These are phyloP conservation scores for Leishmania braziliensis DNA, from an alignment of 208 protist species.

Conservation along the genomic window DNA sequence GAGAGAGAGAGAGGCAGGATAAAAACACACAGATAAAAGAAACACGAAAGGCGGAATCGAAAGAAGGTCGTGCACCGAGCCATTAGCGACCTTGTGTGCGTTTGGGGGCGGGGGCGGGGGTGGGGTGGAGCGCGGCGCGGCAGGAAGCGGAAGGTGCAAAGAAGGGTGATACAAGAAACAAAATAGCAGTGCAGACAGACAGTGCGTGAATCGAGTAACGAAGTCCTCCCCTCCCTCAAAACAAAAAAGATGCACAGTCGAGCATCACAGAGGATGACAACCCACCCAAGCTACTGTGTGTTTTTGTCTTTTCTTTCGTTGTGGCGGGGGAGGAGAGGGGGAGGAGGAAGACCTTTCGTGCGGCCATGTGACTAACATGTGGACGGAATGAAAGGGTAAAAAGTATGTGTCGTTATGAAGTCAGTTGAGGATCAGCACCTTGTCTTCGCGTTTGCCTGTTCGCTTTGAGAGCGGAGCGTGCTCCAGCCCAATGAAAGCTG, in stretches of 20 bases:
- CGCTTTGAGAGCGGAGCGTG: conserved; percentile 72
- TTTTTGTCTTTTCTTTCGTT: not conserved
- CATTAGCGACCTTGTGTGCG: not conserved
- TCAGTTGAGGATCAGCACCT: conserved; percentile 82
- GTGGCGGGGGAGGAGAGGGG: no score
- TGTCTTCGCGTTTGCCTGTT: conserved; percentile 58
- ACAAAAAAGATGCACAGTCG: conserved; percentile 1
- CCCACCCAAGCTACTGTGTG: not conserved
- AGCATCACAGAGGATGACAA: not conserved
- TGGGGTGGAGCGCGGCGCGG: not conserved
- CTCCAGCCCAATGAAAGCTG: conserved; percentile 87
- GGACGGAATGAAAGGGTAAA: not conserved
- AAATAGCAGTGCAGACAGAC: conserved; percentile 8
- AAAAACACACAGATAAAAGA: not conserved
- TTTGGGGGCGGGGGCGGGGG: not conserved
- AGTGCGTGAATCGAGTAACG: not conserved
- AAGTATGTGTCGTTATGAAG: not conserved
- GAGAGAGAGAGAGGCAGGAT: not conserved
- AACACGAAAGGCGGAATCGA: not conserved
- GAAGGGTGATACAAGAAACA: not conserved
- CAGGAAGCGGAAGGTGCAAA: not conserved
- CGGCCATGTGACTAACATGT: not conserved
- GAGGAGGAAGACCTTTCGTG: not conserved
- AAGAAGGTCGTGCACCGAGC: not conserved
- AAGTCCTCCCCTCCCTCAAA: not conserved